Conservation (phyloP, 352 stramenopile species). For the Pythium sukuiense region DNA sequence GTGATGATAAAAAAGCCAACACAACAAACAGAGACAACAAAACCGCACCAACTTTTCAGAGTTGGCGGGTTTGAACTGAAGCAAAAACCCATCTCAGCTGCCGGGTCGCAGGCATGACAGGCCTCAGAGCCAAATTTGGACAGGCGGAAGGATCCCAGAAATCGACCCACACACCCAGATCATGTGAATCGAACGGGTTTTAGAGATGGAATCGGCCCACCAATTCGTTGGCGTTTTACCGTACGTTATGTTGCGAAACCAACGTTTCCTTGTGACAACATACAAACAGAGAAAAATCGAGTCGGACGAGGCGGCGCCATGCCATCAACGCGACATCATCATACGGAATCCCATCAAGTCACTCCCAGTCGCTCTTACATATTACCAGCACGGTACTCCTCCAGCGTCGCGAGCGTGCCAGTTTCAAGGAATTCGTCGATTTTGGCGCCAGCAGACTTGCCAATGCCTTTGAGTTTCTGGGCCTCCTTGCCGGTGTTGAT, state of each 20-base stretch:
- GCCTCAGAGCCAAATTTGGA: neutral
- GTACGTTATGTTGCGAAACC: neutral
- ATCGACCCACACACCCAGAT: neutral
- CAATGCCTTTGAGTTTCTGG: constrained; percentile 82
- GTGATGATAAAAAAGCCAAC: constrained; percentile 30
- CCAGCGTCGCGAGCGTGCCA: constrained; percentile 71
- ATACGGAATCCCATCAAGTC: neutral
- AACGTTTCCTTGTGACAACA: constrained; percentile 1
- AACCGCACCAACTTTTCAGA: constrained; percentile 10
- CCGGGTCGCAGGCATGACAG: neutral
- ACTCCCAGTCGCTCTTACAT: constrained; percentile 40
- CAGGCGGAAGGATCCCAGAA: neutral
- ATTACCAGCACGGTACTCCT: constrained; percentile 85
- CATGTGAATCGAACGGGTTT: neutral
- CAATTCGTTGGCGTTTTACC: neutral
- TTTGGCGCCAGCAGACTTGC: constrained; percentile 75
- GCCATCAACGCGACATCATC: neutral
- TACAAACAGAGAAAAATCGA: neutral
- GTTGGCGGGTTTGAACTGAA: constrained; percentile 1
- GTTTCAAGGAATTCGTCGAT: constrained; percentile 89
- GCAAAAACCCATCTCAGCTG: constrained; percentile 4
- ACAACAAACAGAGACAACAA: neutral
- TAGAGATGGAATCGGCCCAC: neutral
- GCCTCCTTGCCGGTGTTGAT: constrained; percentile 78
- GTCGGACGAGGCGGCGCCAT: neutral